Base-by-base conservation (phyloP, 2,329 filamentous ascomycete genomes). In the Verticillium klebahnii region DNA sequence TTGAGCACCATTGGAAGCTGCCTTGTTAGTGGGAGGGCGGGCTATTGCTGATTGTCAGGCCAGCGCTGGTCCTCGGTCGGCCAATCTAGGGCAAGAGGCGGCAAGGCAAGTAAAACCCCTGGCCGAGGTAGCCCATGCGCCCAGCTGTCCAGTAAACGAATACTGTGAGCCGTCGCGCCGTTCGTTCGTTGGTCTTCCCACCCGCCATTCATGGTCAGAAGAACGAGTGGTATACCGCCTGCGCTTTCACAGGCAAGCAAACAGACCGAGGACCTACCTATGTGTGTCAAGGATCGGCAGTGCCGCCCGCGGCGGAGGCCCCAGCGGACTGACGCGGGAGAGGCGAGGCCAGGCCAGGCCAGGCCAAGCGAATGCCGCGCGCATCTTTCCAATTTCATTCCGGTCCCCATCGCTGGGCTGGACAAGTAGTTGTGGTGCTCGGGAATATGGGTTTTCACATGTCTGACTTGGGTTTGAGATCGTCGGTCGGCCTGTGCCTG, bases 1-100 rank as follows among this genome's bases (percentile, higher is more conserved):
- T 65, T 65, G 64, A 64, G 64, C 45, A 25, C 45, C 45, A 52
- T 52, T 19, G 45, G 29, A 52, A 11, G 7, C 9, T 23, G 45
- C 19, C 14, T 36, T 14, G 2, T 14, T 19, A 45, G 39, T 37
- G 36, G 11, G 11, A 37, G 15, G 36, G 15, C 15, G 39, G 8
- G 39, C 39, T n/a, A n/a, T 7, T 23, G 39, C 17, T 45, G 39
- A 11, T 37, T 12, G 36, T 29, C 36, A 12, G 1, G 37, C 15
- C 37, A 15, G 14, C 23, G n/a, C 19, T 52, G 19, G n/a, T 52
- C 45, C 45, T 52, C 45, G 45, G 45, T 50, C 45, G 45, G 40
- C 3, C 45, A 23, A 9, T 23, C n/a, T n/a, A 52, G 12, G 29
- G 45, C 45, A 8, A 36, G 12, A 52, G 29, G 9, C 23, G 23